Percentiles rank a stretch among this genome's conserved stretches.
phyloP scores from a whole-genome alignment of 805 yeast genomes.

The Saccharomycopsis amapae region DNA sequence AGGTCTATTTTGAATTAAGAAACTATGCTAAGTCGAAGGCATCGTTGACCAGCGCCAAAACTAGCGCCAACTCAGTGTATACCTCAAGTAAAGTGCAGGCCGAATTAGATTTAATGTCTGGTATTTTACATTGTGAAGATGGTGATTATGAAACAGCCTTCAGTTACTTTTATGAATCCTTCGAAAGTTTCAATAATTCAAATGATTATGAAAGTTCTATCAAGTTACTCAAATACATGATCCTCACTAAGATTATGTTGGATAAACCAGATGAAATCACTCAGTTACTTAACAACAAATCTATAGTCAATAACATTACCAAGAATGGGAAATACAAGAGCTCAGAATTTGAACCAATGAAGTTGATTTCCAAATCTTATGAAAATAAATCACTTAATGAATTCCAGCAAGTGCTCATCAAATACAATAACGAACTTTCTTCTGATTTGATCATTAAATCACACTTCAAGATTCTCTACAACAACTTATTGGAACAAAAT shows the following conservation, averaged over 20 bases:
- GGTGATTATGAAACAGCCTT: conserved; percentile 94
- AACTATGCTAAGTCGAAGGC: conserved; percentile 89
- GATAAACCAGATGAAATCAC: conserved; percentile 82
- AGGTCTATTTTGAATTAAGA: conserved; percentile 84
- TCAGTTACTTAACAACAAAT: conserved; percentile 66
- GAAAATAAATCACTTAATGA: conserved; percentile 79
- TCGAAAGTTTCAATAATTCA: conserved; percentile 70
- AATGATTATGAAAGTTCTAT: conserved; percentile 54
- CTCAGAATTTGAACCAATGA: conserved; percentile 67
- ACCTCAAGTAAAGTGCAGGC: conserved; percentile 94
- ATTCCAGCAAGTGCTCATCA: conserved; percentile 73
- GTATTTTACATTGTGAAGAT: conserved; percentile 93
- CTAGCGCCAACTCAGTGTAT: conserved; percentile 94
- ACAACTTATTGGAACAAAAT: conserved; percentile 87
- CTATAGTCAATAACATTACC: conserved; percentile 63
- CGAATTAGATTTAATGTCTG: conserved; percentile 90
- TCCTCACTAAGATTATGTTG: conserved; percentile 88
- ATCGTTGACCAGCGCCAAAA: conserved; percentile 88
- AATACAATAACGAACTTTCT: conserved; percentile 67
- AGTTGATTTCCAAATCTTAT: conserved; percentile 19
- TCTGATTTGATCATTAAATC: conserved; percentile 83
- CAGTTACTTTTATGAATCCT: conserved; percentile 91
- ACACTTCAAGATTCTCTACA: conserved; percentile 89
- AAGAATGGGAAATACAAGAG: conserved; percentile 13
- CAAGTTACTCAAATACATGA: conserved; percentile 83